Evolutionary conservation across 768 basidiomycete species (phyloP).

Genomic region (Kwoniella botswanensis): DNA sequence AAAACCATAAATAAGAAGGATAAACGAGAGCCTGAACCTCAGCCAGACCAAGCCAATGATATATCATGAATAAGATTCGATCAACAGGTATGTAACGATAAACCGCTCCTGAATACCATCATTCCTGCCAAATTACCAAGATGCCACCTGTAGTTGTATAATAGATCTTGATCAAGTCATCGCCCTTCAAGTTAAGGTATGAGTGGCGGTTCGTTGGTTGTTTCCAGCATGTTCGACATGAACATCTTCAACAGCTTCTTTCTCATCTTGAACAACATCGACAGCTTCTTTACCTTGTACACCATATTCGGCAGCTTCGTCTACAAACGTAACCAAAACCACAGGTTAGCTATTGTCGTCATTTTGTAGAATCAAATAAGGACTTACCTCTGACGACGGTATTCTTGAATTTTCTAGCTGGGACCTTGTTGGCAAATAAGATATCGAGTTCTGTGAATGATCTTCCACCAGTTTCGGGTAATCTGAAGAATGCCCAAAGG

Average conservation of each 20-base stretch:
- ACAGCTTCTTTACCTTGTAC: constrained; percentile 11
- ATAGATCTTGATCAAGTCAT: background rate
- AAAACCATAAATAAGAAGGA: too few species aligned
- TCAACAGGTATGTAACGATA: too few species aligned
- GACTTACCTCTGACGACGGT: constrained; percentile 29
- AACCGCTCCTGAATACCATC: too few species aligned
- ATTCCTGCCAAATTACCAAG: too few species aligned
- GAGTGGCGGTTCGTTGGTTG: background rate
- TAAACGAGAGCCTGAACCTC: too few species aligned
- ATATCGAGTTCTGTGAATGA: constrained; percentile 46
- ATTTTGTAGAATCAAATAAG: too few species aligned
- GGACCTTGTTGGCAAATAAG: constrained; percentile 40
- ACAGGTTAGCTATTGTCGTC: background rate
- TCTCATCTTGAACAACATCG: constrained; percentile 11
- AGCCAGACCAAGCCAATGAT: too few species aligned
- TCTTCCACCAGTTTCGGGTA: constrained; percentile 32
- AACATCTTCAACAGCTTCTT: constrained; percentile 10
- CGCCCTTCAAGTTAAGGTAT: background rate
- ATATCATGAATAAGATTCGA: too few species aligned
- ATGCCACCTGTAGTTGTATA: background rate
- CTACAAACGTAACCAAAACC: background rate
- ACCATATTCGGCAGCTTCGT: constrained; percentile 11
- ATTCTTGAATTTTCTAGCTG: constrained; percentile 41
- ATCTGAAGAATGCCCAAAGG: constrained; percentile 37
- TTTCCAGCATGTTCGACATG: background rate